Percentiles rank a stretch among this genome's conserved stretches.
phyloP scores from a whole-genome alignment of 1,139 yeast species.

The Saccharomyces uvarum region DNA sequence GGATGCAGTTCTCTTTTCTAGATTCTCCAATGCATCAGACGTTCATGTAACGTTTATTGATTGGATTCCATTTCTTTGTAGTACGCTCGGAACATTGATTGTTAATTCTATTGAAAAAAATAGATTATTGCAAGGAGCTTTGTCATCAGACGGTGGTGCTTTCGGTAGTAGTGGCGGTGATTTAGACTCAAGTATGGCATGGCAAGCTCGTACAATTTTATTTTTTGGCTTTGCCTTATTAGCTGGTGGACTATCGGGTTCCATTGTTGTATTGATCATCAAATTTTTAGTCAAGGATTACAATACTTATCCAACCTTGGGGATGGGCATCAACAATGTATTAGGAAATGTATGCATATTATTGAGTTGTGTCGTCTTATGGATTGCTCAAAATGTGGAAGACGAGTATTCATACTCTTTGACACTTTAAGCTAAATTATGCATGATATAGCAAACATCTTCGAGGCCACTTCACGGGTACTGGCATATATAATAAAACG shows the following conservation, averaged over 20 bases:
- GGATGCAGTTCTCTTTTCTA: conserved; percentile 82
- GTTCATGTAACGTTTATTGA: conserved; percentile 87
- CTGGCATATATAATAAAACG: background rate
- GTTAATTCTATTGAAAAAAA: conserved; percentile 88
- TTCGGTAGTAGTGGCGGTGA: conserved; percentile 31
- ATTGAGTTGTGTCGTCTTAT: conserved; percentile 78
- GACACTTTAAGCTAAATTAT: conserved; percentile 44
- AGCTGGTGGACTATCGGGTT: conserved; percentile 93
- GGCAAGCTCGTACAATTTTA: conserved; percentile 88
- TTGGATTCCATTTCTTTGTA: conserved; percentile 90
- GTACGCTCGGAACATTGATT: conserved; percentile 83
- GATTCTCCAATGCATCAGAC: conserved; percentile 73
- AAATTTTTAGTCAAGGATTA: conserved; percentile 76
- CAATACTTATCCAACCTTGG: conserved; percentile 72
- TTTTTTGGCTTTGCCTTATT: conserved; percentile 86
- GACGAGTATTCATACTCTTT: conserved; percentile 91
- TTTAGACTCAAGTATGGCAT: conserved; percentile 49
- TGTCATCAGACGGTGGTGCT: conserved; percentile 43
- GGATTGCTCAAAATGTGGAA: conserved; percentile 92
- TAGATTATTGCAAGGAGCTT: conserved; percentile 54
- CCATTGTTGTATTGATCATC: conserved; percentile 77
- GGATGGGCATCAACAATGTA: conserved; percentile 91
- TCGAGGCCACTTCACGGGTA: background rate
- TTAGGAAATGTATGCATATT: conserved; percentile 71
- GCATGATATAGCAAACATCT: background rate